Evolutionary conservation across 352 stramenopile genomes (phyloP).

Genomic region (Phytophthora aleatoria): DNA sequence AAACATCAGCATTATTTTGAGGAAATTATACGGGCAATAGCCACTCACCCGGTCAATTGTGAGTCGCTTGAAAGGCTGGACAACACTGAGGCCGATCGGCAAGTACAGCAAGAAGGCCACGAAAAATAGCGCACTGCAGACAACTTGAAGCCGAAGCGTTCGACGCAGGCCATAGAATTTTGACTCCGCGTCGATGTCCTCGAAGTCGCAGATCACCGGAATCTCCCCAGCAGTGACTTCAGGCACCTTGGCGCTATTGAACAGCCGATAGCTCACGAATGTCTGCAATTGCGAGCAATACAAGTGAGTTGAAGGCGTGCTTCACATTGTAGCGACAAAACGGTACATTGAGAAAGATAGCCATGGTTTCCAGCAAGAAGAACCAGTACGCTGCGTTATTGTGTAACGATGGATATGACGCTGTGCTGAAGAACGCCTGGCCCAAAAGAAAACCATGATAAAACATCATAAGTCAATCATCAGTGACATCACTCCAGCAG

Average conservation of each 20-base stretch:
- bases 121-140: slow-evolving; percentile 48
- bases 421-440: slow-evolving; percentile 67
- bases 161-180: slow-evolving; percentile 28
- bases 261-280: slow-evolving; percentile 37
- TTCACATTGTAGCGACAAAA: no score
- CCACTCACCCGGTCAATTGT: slow-evolving; percentile 42
- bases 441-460: background rate
- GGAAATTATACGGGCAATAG: no score
- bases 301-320: slow-evolving; percentile 3
- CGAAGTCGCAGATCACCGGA: slow-evolving; percentile 20
- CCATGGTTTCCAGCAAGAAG: slow-evolving; percentile 66
- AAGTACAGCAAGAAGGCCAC: slow-evolving; percentile 70
- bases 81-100: slow-evolving; percentile 53
- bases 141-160: slow-evolving; percentile 37
- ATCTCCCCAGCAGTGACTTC: slow-evolving; percentile 15
- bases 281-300: slow-evolving; percentile 27
- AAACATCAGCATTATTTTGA: background rate
- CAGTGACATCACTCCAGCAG: background rate
- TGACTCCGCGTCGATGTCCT: slow-evolving; percentile 17
- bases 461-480: background rate
- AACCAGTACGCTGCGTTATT: slow-evolving; percentile 71
- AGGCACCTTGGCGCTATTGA: slow-evolving; percentile 18
- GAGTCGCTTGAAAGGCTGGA: slow-evolving; percentile 46
- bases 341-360: slow-evolving; percentile 62
- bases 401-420: slow-evolving; percentile 59